Evolutionary conservation across 2,329 filamentous ascomycete genomes (phyloP), one percentile per base, ranked within the genome.

Genomic region (Phialophora expanda): DNA sequence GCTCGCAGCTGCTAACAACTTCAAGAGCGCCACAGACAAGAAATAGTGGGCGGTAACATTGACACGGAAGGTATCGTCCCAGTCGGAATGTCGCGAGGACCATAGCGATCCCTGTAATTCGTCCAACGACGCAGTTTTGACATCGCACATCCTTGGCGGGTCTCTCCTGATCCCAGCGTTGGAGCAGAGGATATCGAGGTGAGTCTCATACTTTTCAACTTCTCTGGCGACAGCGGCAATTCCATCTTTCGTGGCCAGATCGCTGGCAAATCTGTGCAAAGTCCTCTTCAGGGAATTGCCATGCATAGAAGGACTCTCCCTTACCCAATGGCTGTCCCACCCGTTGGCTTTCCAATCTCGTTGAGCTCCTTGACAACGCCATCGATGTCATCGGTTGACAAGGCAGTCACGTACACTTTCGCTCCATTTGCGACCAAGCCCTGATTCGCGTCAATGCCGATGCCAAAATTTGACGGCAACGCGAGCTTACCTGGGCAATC

Each of bases 11-110:
- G 73, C 77, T 1, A 84, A 74, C 2, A 84, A 71, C 11, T 80
- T 78, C 1, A 84, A 68, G 4, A 84, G 73, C 1, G 82, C 81
- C 2, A 84, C 81, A 0, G 78, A 77, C 9, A 84, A 74, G 69
- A 82, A 84, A 62, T 83, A 84, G 64, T 84, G 82, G 1, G 82
- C 81, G 3, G 81, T 82, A 0, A 80, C 81, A 66, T 84, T 84
- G 53, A 84, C 74, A 14, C 76, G 73, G 63, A 84, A 84, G 0
- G 81, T 81, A 38, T 78, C 74, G 0, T 76, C 76, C 82, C 82
- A 84, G 69, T 82, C 81, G 0, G 73, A 74, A 44, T 79, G 73
- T 7, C 62, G 48, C 1, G 76, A 79, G 3, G 81, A 83, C 81
- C 81, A 83, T 75, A 84, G 78, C 0, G 82, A 83, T 2, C 73